These are phyloP conservation scores for Solanum lignicaule DNA, from an alignment of 257 asterid species.

Conservation along the genomic window DNA sequence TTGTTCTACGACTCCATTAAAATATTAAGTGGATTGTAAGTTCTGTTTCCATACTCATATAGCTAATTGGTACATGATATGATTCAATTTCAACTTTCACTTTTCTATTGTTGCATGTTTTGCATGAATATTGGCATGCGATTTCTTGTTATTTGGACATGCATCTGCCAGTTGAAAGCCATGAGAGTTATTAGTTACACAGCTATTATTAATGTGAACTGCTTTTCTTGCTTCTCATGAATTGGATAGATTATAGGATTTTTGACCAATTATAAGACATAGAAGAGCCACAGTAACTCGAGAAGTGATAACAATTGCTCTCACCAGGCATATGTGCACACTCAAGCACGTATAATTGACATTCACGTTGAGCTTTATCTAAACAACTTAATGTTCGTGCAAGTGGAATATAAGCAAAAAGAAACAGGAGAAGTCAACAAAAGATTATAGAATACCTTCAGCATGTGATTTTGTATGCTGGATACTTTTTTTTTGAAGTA, in stretches of 20 bases:
- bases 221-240: neutral
- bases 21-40: constrained; percentile 39
- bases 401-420: neutral
- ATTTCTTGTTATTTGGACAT: neutral
- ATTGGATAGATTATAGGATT: neutral
- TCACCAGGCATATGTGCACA: neutral
- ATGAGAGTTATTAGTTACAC: neutral
- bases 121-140: neutral
- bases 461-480: neutral
- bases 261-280: neutral
- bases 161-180: neutral
- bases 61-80: neutral
- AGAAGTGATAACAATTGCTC: neutral
- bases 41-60: neutral
- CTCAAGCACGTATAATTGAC: neutral
- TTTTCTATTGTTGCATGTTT: neutral
- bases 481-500: neutral
- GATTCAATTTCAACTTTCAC: neutral
- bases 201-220: neutral
- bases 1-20: constrained; percentile 30
- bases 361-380: neutral
- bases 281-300: neutral
- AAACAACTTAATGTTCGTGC: neutral
- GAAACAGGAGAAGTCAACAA: neutral
- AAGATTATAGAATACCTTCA: neutral